phyloP scores from a whole-genome alignment of 352 stramenopile species.

The Blastocystis sp. region DNA sequence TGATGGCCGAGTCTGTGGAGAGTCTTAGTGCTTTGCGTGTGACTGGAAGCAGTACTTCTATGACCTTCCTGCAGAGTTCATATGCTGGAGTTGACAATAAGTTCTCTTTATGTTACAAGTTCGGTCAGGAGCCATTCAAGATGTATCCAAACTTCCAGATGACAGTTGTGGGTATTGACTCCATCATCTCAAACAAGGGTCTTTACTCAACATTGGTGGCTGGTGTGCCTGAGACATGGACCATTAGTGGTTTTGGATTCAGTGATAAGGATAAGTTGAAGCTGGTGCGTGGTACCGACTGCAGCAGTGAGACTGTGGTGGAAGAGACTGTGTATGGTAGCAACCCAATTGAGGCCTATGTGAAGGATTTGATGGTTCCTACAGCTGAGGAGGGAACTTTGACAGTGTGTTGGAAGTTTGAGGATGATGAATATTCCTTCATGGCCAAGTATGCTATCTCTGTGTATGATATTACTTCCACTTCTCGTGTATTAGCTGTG shows the following conservation, averaged over 20 bases:
- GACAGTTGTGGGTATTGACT: conserved; percentile 60
- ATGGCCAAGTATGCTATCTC: conserved; percentile 49
- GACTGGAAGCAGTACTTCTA: neutral
- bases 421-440: conserved; percentile 41
- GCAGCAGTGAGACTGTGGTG: neutral
- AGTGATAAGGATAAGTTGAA: conserved; percentile 13
- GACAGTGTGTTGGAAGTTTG: conserved; percentile 59
- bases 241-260: conserved; percentile 46
- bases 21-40: neutral
- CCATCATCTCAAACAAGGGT: conserved; percentile 56
- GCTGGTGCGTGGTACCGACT: conserved; percentile 26
- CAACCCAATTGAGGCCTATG: conserved; percentile 27
- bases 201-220: conserved; percentile 36
- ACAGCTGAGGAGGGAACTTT: neutral
- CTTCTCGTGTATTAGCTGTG: neutral
- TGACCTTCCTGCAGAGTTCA: conserved; percentile 62
- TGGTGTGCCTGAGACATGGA: conserved; percentile 41
- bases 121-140: conserved; percentile 60
- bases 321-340: conserved; percentile 22
- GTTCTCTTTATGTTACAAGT: conserved; percentile 62
- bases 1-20: neutral
- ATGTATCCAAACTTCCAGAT: conserved; percentile 46
- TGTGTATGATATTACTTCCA: conserved; percentile 25
- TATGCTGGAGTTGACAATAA: conserved; percentile 25
- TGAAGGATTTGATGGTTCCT: conserved; percentile 38